Conservation (phyloP, 2,329 filamentous ascomycete genomes). For the Fusarium pseudocircinatum region DNA sequence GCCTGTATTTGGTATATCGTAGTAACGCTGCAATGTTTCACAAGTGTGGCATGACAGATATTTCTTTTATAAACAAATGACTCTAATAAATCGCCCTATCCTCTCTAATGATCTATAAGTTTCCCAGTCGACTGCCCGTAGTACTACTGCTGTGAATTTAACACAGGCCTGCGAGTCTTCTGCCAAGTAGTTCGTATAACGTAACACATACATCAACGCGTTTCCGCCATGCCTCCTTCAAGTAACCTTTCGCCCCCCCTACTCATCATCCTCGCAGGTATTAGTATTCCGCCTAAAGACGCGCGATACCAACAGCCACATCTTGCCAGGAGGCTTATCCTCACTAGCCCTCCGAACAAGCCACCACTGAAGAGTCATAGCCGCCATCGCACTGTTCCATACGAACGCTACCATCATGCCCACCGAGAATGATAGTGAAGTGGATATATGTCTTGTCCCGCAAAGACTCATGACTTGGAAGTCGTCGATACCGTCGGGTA, state of each 20-base stretch:
- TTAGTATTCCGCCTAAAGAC: not conserved
- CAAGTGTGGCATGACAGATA: fast-evolving
- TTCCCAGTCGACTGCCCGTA: fast-evolving
- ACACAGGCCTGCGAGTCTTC: not conserved
- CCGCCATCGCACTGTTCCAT: not conserved
- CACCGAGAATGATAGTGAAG: fast-evolving
- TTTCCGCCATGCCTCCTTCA: not conserved
- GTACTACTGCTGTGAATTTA: not conserved
- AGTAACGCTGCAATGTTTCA: too few relatives aligned
- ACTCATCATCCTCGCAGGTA: not conserved
- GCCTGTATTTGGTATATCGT: fast-evolving
- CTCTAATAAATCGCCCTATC: fast-evolving
- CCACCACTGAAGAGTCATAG: not conserved
- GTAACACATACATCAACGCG: not conserved
- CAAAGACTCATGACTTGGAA: not conserved
- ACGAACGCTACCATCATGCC: not conserved
- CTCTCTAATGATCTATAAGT: not conserved
- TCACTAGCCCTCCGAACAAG: not conserved
- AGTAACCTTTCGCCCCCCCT: fast-evolving
- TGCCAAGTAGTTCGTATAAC: not conserved
- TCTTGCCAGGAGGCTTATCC: not conserved
- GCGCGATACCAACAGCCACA: not conserved
- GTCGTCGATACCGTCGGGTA: not conserved
- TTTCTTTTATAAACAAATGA: not conserved
- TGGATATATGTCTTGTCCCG: not conserved